phyloP scores from a whole-genome alignment of 805 yeast genomes.

The Kodamaea fukazawae region DNA sequence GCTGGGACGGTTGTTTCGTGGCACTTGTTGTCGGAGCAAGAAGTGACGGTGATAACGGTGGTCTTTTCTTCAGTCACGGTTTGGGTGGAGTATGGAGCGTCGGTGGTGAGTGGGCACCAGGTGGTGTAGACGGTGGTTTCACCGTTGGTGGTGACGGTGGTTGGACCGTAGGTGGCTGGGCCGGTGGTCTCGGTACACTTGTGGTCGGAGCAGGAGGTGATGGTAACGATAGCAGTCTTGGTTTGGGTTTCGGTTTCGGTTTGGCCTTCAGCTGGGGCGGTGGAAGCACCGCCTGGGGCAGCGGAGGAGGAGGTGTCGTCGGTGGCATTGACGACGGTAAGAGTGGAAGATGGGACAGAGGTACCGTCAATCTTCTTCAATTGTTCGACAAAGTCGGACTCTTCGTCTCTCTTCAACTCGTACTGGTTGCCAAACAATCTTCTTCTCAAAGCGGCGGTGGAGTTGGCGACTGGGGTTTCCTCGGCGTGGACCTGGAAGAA shows the following conservation, averaged over 20 bases:
- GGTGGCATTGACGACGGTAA: slow-evolving; percentile 17
- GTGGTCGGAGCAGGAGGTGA: slow-evolving; percentile 38
- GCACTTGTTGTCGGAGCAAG: slow-evolving; percentile 32
- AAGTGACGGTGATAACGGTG: slow-evolving; percentile 36
- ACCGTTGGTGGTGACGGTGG: slow-evolving; percentile 34
- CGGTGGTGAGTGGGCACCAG: slow-evolving; percentile 27
- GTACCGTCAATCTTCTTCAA: slow-evolving; percentile 27
- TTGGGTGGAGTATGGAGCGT: slow-evolving; percentile 38
- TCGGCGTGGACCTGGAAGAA: slow-evolving; percentile 29
- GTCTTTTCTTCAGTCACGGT: slow-evolving; percentile 20
- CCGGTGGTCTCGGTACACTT: slow-evolving; percentile 21
- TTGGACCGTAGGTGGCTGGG: slow-evolving; percentile 15
- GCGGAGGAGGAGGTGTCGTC: slow-evolving; percentile 10
- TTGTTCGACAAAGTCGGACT: slow-evolving; percentile 21
- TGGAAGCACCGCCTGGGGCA: background rate
- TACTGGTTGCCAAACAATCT: slow-evolving; percentile 28
- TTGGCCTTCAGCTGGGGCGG: slow-evolving; percentile 1
- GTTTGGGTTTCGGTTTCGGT: slow-evolving; percentile 9
- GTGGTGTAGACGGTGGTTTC: slow-evolving; percentile 41
- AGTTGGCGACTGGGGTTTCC: slow-evolving; percentile 32
- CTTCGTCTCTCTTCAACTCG: slow-evolving; percentile 31
- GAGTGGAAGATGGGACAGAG: slow-evolving; percentile 16
- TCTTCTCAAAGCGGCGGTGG: slow-evolving; percentile 40
- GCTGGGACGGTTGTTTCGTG: slow-evolving; percentile 17
- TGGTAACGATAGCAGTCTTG: slow-evolving; percentile 33